Evolutionary conservation across 805 yeast species (phyloP), one percentile per base, ranked within the genome.

Genomic region (Tetrapisispora pingtungensis): DNA sequence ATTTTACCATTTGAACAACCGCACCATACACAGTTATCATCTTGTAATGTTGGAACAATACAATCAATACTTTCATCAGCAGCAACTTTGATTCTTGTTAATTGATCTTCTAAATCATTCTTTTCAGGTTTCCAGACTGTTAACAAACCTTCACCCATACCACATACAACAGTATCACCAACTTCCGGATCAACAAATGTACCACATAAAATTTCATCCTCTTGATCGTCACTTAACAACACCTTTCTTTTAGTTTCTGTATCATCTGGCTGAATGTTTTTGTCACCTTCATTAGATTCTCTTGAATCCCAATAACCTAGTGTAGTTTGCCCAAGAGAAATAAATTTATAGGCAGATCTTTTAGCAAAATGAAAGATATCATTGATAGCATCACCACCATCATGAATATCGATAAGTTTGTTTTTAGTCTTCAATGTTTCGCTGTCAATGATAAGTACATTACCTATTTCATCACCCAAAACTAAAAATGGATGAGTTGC

Each of bases 101-200:
- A 70, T 65, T 90, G 97, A 62, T 90, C 97, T 46, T 68, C 71
- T 48, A 79, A 73, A 36, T 74, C 74, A 57, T 85, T 86, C 57
- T 75, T 75, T 27, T 75, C 70, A 24, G 82, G 79, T 53, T 77
- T 78, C 98, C 98, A 90, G 13, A 84, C 69, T 0, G 97, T 87
- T 7, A 87, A 71, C 13, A 86, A 75, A 3, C 97, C 97, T 57
- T 83, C 93, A 14, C 95, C 87, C 82, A 87, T 88, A 37, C 96
- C 90, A 53, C 89, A 88, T 4, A 82, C 75, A 3, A 80, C 73
- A 0, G 77, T 72, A 17, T 77, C 80, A 43, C 80, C 84, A 40
- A 72, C 74, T 13, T 78, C 73, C 1, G 74, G 74, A 49, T 81
- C 84, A 1, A 80, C 74, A 66, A 80, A 78, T 33, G 84, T 68